These are phyloP conservation scores for Colletotrichum paranaense DNA, from an alignment of 2,329 filamentous ascomycete species.

Conservation along the genomic window DNA sequence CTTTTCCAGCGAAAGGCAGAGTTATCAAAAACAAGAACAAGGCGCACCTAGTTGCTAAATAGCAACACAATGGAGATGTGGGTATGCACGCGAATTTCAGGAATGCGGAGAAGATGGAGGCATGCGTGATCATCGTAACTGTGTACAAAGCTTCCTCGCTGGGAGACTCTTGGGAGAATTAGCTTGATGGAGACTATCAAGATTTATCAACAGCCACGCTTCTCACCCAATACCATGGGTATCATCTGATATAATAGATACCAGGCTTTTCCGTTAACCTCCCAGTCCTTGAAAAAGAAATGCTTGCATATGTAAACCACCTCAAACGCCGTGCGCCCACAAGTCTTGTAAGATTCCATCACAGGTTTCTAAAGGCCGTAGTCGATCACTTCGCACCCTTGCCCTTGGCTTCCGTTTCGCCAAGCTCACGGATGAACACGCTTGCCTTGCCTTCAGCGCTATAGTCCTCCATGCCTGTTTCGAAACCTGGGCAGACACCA, in stretches of 20 bases:
- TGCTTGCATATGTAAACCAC: slow-evolving; percentile 41
- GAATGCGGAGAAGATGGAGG: neutral
- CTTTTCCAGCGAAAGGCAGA: neutral
- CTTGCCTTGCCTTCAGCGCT: slow-evolving; percentile 78
- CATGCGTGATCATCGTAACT: neutral
- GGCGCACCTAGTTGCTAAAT: neutral
- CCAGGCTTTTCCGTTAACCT: slow-evolving; percentile 34
- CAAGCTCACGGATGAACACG: slow-evolving; percentile 84
- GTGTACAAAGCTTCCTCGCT: neutral
- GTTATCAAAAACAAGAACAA: too few relatives aligned
- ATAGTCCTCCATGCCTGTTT: slow-evolving; percentile 86
- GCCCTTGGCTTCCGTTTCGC: slow-evolving; percentile 88
- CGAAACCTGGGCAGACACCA: slow-evolving; percentile 86
- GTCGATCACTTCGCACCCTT: slow-evolving; percentile 76
- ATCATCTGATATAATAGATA: slow-evolving; percentile 34
- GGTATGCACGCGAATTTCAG: neutral
- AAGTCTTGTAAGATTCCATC: slow-evolving; percentile 36
- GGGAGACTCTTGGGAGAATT: slow-evolving; percentile 1
- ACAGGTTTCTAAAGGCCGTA: neutral
- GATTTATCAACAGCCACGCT: slow-evolving; percentile 3
- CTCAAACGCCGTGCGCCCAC: slow-evolving; percentile 37
- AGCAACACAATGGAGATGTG: neutral
- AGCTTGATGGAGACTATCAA: slow-evolving; percentile 1
- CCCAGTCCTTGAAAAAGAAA: slow-evolving; percentile 42
- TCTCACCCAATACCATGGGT: slow-evolving; percentile 27